phyloP scores from a whole-genome alignment of 495 filamentous ascomycete genomes.

The Bombardia bombarda region DNA sequence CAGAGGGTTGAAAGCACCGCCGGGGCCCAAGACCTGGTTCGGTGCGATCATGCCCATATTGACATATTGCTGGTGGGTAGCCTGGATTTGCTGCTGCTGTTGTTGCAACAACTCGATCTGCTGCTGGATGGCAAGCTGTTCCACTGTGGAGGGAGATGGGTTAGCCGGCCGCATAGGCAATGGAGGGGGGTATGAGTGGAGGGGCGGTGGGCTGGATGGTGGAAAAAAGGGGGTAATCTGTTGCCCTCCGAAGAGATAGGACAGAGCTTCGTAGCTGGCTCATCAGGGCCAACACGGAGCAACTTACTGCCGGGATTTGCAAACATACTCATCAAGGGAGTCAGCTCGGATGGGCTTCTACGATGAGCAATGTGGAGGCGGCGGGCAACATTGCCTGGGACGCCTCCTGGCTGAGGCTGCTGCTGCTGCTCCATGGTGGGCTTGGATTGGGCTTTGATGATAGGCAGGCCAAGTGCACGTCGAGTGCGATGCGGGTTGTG shows the following conservation, averaged over 20 bases:
- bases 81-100: constrained; percentile 96
- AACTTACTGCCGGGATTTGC: constrained; percentile 47
- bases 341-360: constrained; percentile 94
- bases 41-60: constrained; percentile 91
- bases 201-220: not conserved
- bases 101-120: constrained; percentile 97
- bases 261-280: too few species aligned
- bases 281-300: too few species aligned
- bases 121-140: constrained; percentile 97
- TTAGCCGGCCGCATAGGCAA: too few species aligned
- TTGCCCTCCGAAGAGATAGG: too few species aligned
- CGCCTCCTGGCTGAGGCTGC: constrained; percentile 50
- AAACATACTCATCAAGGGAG: constrained; percentile 95
- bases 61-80: constrained; percentile 92
- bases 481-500: constrained; percentile 33
- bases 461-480: constrained; percentile 32
- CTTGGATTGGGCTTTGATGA: constrained; percentile 11
- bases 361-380: constrained; percentile 96
- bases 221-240: too few species aligned
- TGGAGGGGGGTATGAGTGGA: not conserved
- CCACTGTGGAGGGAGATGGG: constrained; percentile 57
- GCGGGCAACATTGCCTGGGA: constrained; percentile 76
- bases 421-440: constrained; percentile 58
- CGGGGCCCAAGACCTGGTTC: constrained; percentile 65
- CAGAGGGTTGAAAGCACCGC: constrained; percentile 55